Conservation (phyloP, 2,329 filamentous ascomycete species). For the Ophiostoma novo-ulmi region DNA sequence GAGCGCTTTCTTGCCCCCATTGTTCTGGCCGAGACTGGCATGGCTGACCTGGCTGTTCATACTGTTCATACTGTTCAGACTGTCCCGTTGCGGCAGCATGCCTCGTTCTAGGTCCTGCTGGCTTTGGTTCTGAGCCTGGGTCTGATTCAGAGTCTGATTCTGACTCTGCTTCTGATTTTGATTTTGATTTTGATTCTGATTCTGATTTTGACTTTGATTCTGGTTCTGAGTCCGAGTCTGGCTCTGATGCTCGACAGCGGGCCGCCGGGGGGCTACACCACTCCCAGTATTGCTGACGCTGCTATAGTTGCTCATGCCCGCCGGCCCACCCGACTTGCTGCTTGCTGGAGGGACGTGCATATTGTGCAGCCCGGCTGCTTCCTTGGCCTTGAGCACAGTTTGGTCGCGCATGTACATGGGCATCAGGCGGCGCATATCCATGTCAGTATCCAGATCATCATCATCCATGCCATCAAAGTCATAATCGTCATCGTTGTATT, state of each 20-base stretch:
- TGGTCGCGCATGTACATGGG: conserved; percentile 40
- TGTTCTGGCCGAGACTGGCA: conserved; percentile 25
- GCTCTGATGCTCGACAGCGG: not conserved
- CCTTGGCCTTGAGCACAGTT: conserved; percentile 22
- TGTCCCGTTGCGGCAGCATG: conserved; percentile 8
- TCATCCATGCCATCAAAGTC: conserved; percentile 19
- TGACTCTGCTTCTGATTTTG: not conserved
- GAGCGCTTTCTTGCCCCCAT: conserved; percentile 42
- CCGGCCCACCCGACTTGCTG: conserved; percentile 17
- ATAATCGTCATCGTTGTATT: conserved; percentile 3
- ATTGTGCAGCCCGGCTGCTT: conserved; percentile 19
- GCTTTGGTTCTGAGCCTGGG: not conserved
- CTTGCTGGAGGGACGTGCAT: not conserved
- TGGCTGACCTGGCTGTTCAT: conserved; percentile 19
- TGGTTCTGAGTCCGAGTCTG: not conserved
- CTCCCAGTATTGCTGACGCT: not conserved
- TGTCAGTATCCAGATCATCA: conserved; percentile 41
- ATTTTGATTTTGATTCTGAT: not conserved
- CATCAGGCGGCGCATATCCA: conserved; percentile 47
- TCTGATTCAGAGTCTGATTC: not conserved
- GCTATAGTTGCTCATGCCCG: conserved; percentile 15
- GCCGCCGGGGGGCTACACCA: not conserved
- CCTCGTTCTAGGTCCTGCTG: conserved; percentile 1
- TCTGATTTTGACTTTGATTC: not conserved
- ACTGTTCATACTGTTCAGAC: conserved; percentile 16